Evolutionary conservation across 257 asterid genomes (phyloP).

Genomic region (Solanum pennellii): DNA sequence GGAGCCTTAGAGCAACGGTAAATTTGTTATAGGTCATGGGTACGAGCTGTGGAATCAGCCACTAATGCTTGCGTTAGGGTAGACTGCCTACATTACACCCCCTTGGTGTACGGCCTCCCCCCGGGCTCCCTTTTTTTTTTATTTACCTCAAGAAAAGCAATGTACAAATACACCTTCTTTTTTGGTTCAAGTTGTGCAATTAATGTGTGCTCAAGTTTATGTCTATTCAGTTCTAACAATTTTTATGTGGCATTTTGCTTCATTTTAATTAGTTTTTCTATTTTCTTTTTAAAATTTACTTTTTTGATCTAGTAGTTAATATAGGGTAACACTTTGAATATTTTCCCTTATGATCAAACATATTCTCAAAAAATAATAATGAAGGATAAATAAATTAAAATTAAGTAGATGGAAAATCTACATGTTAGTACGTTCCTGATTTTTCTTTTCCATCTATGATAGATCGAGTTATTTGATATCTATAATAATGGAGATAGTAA

Average conservation of each 20-base stretch:
- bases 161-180: not conserved
- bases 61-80: not conserved
- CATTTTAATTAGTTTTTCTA: not conserved
- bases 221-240: not conserved
- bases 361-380: not conserved
- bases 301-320: not conserved
- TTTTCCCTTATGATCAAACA: not conserved
- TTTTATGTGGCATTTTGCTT: not conserved
- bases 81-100: not conserved
- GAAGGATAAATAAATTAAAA: not conserved
- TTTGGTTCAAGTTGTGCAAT: not conserved
- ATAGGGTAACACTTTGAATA: not conserved
- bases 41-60: not conserved
- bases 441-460: not conserved
- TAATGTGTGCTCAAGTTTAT: not conserved
- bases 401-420: not conserved
- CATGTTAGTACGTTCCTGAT: not conserved
- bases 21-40: not conserved
- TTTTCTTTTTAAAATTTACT: not conserved
- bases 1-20: not conserved
- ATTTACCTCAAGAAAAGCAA: not conserved
- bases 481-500: not conserved
- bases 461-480: not conserved
- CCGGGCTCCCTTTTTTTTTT: no score
- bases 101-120: not conserved